These are phyloP conservation scores for Saccharomyces hybrid DNA, from an alignment of 1,139 yeast genomes.

Conservation along the genomic window DNA sequence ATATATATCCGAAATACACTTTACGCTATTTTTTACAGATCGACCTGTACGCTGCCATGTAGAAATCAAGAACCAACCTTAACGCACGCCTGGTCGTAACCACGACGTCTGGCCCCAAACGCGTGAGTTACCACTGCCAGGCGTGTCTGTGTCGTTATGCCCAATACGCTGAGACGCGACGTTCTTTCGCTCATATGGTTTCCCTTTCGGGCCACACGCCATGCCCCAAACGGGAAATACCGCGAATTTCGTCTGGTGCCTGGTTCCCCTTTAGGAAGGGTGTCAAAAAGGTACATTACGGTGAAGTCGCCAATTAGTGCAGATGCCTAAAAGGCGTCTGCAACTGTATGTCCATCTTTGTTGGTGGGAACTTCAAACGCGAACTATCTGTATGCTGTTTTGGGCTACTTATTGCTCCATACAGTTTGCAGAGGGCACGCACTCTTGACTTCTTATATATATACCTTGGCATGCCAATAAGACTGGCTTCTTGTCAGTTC, in stretches of 20 bases:
- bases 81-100: background rate
- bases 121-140: background rate
- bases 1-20: background rate
- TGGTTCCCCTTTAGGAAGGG: background rate
- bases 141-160: background rate
- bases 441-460: background rate
- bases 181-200: background rate
- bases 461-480: background rate
- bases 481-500: background rate
- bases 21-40: background rate
- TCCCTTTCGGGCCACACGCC: background rate
- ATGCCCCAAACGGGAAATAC: background rate
- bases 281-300: background rate
- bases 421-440: background rate
- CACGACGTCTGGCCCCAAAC: background rate
- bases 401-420: background rate
- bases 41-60: background rate
- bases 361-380: background rate
- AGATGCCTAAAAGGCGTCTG: background rate
- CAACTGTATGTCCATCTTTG: background rate
- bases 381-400: background rate
- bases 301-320: background rate
- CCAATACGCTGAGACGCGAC: background rate
- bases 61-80: background rate
- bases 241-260: background rate